Evolutionary conservation across 2,329 filamentous ascomycete genomes (phyloP).

Genomic region (Talaromyces sp.): DNA sequence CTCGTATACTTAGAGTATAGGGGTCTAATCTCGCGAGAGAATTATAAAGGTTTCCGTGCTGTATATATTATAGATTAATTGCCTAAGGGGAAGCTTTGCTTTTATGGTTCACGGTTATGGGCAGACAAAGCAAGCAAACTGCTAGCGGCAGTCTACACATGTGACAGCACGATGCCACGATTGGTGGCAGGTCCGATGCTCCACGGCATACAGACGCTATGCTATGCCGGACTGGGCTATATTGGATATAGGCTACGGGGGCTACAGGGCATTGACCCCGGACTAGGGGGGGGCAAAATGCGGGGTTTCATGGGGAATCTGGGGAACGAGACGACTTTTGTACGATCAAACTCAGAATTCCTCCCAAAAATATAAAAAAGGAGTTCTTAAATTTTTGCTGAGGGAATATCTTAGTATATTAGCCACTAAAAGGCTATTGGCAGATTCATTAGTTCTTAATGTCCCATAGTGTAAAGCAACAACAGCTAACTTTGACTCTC

Average conservation of each 20-base stretch:
- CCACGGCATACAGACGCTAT: neutral
- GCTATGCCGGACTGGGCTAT: neutral
- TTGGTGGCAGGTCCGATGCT: neutral
- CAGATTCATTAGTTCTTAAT: too few relatives aligned
- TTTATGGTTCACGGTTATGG: neutral
- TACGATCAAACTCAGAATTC: too few relatives aligned
- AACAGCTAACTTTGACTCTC: too few relatives aligned
- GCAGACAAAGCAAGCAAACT: neutral
- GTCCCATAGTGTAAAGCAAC: too few relatives aligned
- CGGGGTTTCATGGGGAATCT: neutral
- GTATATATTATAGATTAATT: neutral
- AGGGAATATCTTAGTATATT: too few relatives aligned
- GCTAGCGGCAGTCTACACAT: neutral
- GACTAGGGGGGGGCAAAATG: neutral
- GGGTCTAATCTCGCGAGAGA: neutral
- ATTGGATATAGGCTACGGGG: neutral
- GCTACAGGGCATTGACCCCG: neutral
- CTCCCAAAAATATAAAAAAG: too few relatives aligned
- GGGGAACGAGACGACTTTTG: neutral
- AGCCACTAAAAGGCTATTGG: too few relatives aligned
- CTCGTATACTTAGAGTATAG: neutral
- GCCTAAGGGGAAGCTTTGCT: neutral
- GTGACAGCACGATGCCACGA: neutral
- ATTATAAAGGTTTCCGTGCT: neutral
- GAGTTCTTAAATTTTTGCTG: too few relatives aligned